These are phyloP conservation scores for Amanita jacksonii DNA, from an alignment of 768 basidiomycete species.

Conservation along the genomic window DNA sequence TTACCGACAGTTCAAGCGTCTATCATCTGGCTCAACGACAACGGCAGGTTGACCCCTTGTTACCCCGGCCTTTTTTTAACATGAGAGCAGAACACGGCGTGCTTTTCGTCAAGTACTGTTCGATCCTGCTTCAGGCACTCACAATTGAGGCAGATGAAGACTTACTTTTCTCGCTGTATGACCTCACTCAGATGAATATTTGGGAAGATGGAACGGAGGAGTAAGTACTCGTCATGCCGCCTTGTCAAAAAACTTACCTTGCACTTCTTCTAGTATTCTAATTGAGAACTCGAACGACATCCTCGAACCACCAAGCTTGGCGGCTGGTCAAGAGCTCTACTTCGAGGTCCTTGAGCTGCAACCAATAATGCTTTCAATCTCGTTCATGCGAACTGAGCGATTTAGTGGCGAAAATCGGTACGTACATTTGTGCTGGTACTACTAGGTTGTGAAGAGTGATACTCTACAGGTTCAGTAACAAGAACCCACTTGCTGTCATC, in stretches of 20 bases:
- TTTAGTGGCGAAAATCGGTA: slow-evolving; percentile 92
- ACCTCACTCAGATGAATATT: slow-evolving; percentile 85
- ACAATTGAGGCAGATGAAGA: slow-evolving; percentile 98
- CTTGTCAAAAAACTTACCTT: not conserved
- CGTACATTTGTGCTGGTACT: slow-evolving; percentile 14
- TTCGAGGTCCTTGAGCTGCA: slow-evolving; percentile 95
- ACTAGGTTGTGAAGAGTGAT: slow-evolving; percentile 8
- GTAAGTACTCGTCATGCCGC: slow-evolving; percentile 32
- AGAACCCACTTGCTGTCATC: slow-evolving; percentile 88
- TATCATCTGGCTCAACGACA: slow-evolving; percentile 85
- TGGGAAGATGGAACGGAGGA: slow-evolving; percentile 77
- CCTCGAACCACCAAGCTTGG: slow-evolving; percentile 58
- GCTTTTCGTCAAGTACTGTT: slow-evolving; percentile 95
- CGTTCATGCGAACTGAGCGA: slow-evolving; percentile 95
- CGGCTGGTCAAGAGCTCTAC: slow-evolving; percentile 73
- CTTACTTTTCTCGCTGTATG: slow-evolving; percentile 84
- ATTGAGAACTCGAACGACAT: slow-evolving; percentile 61
- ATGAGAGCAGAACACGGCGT: slow-evolving; percentile 80
- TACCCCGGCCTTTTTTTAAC: not conserved
- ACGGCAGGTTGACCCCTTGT: slow-evolving; percentile 40
- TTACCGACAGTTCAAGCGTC: slow-evolving; percentile 87
- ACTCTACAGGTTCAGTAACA: slow-evolving; percentile 51
- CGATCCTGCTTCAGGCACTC: slow-evolving; percentile 85
- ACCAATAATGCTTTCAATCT: slow-evolving; percentile 84
- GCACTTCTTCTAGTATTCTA: slow-evolving; percentile 41